phyloP scores from a whole-genome alignment of 1,284 basidiomycete species.

The Ceratobasidium sp. region DNA sequence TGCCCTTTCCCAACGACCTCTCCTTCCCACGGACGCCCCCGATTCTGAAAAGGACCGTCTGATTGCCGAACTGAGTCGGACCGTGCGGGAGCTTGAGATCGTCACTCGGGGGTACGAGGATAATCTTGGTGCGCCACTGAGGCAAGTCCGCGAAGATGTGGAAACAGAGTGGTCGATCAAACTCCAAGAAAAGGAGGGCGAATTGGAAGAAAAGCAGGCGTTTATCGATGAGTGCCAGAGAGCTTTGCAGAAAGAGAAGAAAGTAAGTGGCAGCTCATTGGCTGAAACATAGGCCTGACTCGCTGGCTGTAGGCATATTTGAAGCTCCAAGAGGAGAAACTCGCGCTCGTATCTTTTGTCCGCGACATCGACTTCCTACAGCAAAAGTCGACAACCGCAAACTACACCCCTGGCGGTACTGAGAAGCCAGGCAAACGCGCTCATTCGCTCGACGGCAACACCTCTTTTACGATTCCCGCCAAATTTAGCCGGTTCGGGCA shows the following conservation, averaged over 20 bases:
- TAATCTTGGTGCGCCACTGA: slow-evolving; percentile 74
- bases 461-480: slow-evolving; percentile 11
- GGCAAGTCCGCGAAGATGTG: slow-evolving; percentile 80
- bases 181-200: slow-evolving; percentile 68
- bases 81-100: slow-evolving; percentile 76
- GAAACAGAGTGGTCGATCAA: slow-evolving; percentile 78
- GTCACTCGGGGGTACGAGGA: slow-evolving; percentile 75
- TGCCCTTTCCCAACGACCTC: slow-evolving; percentile 70
- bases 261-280: slow-evolving; percentile 56
- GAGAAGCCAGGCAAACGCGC: slow-evolving; percentile 29
- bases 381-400: slow-evolving; percentile 21
- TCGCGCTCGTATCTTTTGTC: slow-evolving; percentile 78
- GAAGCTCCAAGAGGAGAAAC: slow-evolving; percentile 77
- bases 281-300: neutral
- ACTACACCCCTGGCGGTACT: slow-evolving; percentile 33
- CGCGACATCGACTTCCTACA: slow-evolving; percentile 68
- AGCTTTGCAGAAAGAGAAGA: slow-evolving; percentile 78
- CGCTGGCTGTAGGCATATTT: slow-evolving; percentile 58
- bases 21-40: slow-evolving; percentile 66
- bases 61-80: slow-evolving; percentile 73
- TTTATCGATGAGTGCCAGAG: slow-evolving; percentile 77
- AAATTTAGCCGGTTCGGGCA: slow-evolving; percentile 25
- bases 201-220: slow-evolving; percentile 71
- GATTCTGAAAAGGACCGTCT: slow-evolving; percentile 76
- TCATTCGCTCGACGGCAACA: slow-evolving; percentile 32